Percentiles rank a stretch among this genome's conserved stretches.
phyloP scores from a whole-genome alignment of 2,329 filamentous ascomycete species.

The Monosporascus sp. region DNA sequence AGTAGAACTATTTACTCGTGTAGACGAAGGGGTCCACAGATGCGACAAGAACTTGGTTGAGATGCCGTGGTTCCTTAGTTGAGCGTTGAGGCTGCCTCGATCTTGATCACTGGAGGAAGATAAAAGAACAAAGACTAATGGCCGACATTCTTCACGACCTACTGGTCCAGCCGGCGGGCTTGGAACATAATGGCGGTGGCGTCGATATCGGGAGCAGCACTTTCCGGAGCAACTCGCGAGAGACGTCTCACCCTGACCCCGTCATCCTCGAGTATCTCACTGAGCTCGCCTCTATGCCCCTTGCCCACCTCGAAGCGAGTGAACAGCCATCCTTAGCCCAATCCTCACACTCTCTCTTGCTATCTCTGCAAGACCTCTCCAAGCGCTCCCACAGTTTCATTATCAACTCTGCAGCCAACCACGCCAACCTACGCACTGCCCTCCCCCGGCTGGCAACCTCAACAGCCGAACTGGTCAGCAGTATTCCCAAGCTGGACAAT shows the following conservation, averaged over 20 bases:
- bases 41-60: neutral
- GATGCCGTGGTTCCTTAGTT: neutral
- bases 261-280: constrained; percentile 66
- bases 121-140: constrained; percentile 35
- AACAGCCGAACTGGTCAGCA: constrained; percentile 60
- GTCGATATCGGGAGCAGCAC: constrained; percentile 21
- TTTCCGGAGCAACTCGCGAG: constrained; percentile 35
- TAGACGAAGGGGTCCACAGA: too few relatives aligned
- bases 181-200: neutral
- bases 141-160: constrained; percentile 72
- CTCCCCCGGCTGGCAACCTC: constrained; percentile 66
- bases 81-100: neutral
- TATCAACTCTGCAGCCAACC: constrained; percentile 72
- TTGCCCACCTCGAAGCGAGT: constrained; percentile 64
- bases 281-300: constrained; percentile 69
- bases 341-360: constrained; percentile 69
- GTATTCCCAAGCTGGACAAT: constrained; percentile 73
- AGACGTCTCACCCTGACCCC: constrained; percentile 39
- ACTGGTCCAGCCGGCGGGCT: constrained; percentile 49
- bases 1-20: too few relatives aligned
- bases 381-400: constrained; percentile 84
- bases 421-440: constrained; percentile 65
- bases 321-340: constrained; percentile 80
- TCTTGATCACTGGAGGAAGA: neutral
- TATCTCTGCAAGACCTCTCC: constrained; percentile 80